phyloP scores from a whole-genome alignment of 257 asterid genomes.

The Primulina eburnea region DNA sequence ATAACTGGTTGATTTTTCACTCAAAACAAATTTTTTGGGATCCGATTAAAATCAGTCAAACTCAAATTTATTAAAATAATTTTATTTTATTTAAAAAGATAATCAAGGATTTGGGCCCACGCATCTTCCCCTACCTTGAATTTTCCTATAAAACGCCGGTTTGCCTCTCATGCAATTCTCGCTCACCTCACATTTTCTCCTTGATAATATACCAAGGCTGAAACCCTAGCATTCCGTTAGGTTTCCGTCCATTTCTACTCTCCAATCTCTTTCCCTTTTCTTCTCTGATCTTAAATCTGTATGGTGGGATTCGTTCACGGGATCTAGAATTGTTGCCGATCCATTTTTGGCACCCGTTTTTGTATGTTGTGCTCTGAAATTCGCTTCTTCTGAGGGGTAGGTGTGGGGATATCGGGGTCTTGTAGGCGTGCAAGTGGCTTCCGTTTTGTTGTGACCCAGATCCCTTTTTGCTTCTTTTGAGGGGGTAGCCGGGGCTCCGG shows the following conservation, averaged over 20 bases:
- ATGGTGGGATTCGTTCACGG: slow-evolving; percentile 51
- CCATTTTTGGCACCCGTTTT: background rate
- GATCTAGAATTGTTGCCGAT: slow-evolving; percentile 32
- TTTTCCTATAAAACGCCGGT: slow-evolving; percentile 46
- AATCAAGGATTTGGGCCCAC: slow-evolving; percentile 25
- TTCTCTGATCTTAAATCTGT: slow-evolving; percentile 35
- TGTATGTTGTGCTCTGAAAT: slow-evolving; percentile 9
- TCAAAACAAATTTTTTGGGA: no score
- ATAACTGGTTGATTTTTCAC: no score
- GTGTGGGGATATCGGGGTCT: slow-evolving; percentile 75
- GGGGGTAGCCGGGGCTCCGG: slow-evolving; percentile 99
- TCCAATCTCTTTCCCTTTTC: background rate
- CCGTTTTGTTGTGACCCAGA: slow-evolving; percentile 61
- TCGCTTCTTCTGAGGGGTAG: slow-evolving; percentile 81
- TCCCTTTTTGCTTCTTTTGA: slow-evolving; percentile 83
- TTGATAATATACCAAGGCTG: slow-evolving; percentile 20
- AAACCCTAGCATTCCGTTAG: slow-evolving; percentile 41
- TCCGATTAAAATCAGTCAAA: no score
- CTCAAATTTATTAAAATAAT: no score
- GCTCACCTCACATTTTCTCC: slow-evolving; percentile 46
- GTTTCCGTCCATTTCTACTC: slow-evolving; percentile 30
- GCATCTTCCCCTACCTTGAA: slow-evolving; percentile 13
- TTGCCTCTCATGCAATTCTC: slow-evolving; percentile 65
- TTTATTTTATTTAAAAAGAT: no score
- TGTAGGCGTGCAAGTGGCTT: slow-evolving; percentile 42